Base-by-base conservation (phyloP, 2,329 filamentous ascomycete genomes). In the Fusarium sp. region DNA sequence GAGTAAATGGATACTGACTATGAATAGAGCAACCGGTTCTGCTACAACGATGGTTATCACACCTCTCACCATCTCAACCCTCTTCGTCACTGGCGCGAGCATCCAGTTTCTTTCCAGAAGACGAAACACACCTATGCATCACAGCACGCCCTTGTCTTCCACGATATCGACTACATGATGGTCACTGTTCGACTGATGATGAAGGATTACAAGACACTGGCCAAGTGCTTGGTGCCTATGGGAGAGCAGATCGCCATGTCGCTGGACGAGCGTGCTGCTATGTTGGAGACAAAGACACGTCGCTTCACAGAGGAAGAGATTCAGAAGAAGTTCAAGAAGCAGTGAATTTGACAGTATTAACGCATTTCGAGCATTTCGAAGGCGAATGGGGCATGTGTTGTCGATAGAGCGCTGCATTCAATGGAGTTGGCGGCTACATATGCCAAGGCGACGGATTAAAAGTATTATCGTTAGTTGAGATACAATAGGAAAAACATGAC, bases 1-100 rank as follows among this genome's bases (percentile, higher is more conserved):
- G 10, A 11, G 13, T 35, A 15, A 28, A 8, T 10, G n/a, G 2
- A n/a, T 30, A 12, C 69, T 72, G 23, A 72, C 52, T 35, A 35
- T 33, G 9, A 10, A 35, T 32, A 94, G 92, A 93, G 91, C 82
- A 95, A 95, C 81, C 91, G 93, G 40, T 92, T 92, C 81, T 95
- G 92, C 83, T 95, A 92, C 87, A 95, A 95, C 76, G 93, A 95
- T 76, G 93, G 93, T 72, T 95, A 94, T 81, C 93, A 95, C 82
- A 95, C 92, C 11, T 94, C 92, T 23, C 93, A 95, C 79, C 93
- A 95, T 77, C 88, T 95, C 58, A 94, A 95, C 82, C 93, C 92
- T 1, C 87, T 89, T 33, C 89, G 93, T 4, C 94, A 95, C 83
- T 96, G 93, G 93, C 90, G 93, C 64, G 92, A 95, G 25, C 93